Evolutionary conservation across 768 basidiomycete genomes (phyloP).

Genomic region (Tulasnella sp.): DNA sequence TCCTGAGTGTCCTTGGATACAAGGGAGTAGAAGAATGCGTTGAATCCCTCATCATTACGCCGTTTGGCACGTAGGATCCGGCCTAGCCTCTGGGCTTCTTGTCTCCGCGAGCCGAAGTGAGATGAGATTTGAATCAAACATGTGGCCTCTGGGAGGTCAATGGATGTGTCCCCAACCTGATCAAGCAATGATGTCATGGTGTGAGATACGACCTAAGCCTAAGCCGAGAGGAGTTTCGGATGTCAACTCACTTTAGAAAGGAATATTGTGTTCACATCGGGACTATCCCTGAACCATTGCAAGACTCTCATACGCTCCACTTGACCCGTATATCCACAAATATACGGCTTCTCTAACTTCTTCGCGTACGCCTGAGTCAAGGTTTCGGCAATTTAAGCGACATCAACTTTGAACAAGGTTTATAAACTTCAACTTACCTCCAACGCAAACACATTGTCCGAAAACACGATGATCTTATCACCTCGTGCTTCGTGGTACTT

Average conservation of each 20-base stretch:
- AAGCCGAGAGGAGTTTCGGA: background rate
- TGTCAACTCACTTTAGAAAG: conserved; percentile 71
- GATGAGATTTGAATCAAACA: conserved; percentile 99
- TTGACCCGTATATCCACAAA: conserved; percentile 91
- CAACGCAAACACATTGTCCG: conserved; percentile 93
- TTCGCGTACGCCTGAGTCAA: conserved; percentile 69
- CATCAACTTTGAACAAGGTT: background rate
- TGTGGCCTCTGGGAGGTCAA: conserved; percentile 96
- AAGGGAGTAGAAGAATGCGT: conserved; percentile 98
- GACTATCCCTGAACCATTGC: conserved; percentile 90
- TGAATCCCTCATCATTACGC: conserved; percentile 97
- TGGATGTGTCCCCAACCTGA: conserved; percentile 95
- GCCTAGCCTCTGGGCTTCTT: conserved; percentile 92
- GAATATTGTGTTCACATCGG: conserved; percentile 95
- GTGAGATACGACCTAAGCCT: background rate
- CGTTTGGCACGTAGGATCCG: conserved; percentile 95
- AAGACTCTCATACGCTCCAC: conserved; percentile 91
- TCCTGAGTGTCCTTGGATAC: conserved; percentile 99
- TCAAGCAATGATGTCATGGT: conserved; percentile 15
- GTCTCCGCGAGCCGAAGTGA: conserved; percentile 94
- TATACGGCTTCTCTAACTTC: conserved; percentile 85
- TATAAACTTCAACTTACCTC: conserved; percentile 43
- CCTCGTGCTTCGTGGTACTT: conserved; percentile 95
- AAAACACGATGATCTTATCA: conserved; percentile 98
- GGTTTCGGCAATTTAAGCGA: conserved; percentile 5